Percentiles rank a stretch among this genome's conserved stretches.
Evolutionary conservation across 2,329 filamentous ascomycete species (phyloP).

Genomic region (Diaporthe citriasiana): DNA sequence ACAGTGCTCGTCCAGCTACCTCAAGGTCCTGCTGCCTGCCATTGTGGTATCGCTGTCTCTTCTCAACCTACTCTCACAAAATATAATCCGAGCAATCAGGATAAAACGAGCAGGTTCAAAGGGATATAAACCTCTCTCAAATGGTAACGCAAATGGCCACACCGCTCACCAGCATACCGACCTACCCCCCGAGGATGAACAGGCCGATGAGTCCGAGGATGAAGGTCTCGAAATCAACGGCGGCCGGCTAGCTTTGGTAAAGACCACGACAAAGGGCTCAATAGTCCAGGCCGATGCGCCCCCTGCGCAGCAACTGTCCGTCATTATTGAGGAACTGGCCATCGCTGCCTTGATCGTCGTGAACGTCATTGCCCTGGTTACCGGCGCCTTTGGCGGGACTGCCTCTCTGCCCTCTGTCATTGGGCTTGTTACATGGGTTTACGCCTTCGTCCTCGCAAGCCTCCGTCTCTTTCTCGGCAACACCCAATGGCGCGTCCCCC

Average conservation of each 20-base stretch:
- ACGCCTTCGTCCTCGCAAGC: slow-evolving; percentile 80
- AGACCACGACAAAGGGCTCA: slow-evolving; percentile 73
- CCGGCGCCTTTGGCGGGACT: slow-evolving; percentile 69
- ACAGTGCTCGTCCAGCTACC: slow-evolving; percentile 68
- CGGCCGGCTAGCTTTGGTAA: slow-evolving; percentile 68
- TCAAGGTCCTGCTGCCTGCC: slow-evolving; percentile 85
- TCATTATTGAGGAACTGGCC: slow-evolving; percentile 81
- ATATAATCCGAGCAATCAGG: slow-evolving; percentile 65
- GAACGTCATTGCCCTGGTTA: slow-evolving; percentile 75
- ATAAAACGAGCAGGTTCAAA: slow-evolving; percentile 60
- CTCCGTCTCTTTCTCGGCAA: slow-evolving; percentile 78
- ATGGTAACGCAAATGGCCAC: slow-evolving; percentile 54
- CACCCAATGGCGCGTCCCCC: slow-evolving; percentile 76
- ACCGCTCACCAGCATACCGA: slow-evolving; percentile 63
- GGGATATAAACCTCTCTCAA: slow-evolving; percentile 70
- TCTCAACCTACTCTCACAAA: slow-evolving; percentile 72
- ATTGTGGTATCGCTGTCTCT: slow-evolving; percentile 79
- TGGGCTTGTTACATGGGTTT: slow-evolving; percentile 83
- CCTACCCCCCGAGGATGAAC: slow-evolving; percentile 62
- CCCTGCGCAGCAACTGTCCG: slow-evolving; percentile 76
- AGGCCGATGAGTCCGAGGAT: slow-evolving; percentile 68
- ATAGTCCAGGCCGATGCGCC: slow-evolving; percentile 83
- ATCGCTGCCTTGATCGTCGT: slow-evolving; percentile 79
- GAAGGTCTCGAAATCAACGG: slow-evolving; percentile 70
- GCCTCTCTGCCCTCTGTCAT: slow-evolving; percentile 73